A percentile compares a stretch with the other conserved stretches of the same genome.
phyloP scores from a whole-genome alignment of 2,329 filamentous ascomycete species.

The Epichloe amarillans region DNA sequence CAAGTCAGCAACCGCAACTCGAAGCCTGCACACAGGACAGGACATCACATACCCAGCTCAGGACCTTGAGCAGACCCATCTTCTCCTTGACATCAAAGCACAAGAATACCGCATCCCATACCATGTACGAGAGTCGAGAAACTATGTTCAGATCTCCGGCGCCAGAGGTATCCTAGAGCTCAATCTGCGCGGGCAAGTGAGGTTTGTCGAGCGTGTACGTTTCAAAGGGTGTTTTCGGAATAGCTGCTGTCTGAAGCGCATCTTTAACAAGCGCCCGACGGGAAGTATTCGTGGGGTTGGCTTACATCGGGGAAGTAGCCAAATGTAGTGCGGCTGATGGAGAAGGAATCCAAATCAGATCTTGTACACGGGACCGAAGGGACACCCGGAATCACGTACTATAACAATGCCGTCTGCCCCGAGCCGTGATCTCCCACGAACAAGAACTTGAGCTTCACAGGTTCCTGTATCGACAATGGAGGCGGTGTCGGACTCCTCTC shows the following conservation, averaged over 20 bases:
- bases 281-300: neutral
- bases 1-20: neutral
- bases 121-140: conserved; percentile 20
- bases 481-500: conserved; percentile 7
- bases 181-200: conserved; percentile 16
- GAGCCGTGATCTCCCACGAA: conserved; percentile 20
- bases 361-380: neutral
- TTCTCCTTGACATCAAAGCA: conserved; percentile 26
- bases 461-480: neutral
- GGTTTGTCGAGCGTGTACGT: conserved; percentile 18
- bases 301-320: conserved; percentile 25
- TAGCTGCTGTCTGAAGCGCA: conserved; percentile 16
- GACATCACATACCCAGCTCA: conserved; percentile 20
- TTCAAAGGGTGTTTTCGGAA: conserved; percentile 22
- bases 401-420: conserved; percentile 26
- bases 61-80: conserved; percentile 19
- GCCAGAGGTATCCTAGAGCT: conserved; percentile 29
- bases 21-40: neutral
- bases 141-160: conserved; percentile 23
- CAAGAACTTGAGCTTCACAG: conserved; percentile 20
- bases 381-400: conserved; percentile 14
- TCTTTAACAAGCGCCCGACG: neutral
- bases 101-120: conserved; percentile 25
- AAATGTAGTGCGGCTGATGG: conserved; percentile 21
- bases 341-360: neutral